Evolutionary conservation across 23 red algal species (phyloP).

Genomic region (Gracilaria gracilis): DNA sequence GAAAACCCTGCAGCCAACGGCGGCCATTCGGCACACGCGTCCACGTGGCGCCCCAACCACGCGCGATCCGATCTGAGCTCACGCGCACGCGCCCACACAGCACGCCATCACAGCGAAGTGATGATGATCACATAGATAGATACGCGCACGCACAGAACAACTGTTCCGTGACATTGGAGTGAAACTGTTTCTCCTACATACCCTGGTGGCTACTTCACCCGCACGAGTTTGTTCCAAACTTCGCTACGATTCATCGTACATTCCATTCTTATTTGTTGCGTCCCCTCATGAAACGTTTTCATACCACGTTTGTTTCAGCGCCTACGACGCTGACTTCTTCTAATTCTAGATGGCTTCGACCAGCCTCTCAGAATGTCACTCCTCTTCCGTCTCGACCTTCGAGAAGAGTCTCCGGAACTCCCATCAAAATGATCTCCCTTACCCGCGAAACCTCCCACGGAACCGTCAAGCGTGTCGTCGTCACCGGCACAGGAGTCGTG

Average conservation of each 20-base stretch:
- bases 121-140: background rate
- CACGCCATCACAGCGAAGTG: background rate
- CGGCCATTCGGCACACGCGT: background rate
- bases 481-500: conserved; percentile 94
- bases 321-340: background rate
- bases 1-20: background rate
- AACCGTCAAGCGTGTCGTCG: conserved; percentile 87
- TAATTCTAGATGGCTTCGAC: conserved; percentile 1
- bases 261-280: background rate
- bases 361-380: background rate
- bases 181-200: background rate
- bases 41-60: background rate
- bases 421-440: conserved; percentile 33
- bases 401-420: background rate
- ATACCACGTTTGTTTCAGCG: conserved; percentile 14
- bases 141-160: background rate
- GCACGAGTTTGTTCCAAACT: background rate
- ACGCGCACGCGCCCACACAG: background rate
- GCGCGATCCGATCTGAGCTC: conserved; percentile 19
- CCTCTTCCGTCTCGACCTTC: background rate
- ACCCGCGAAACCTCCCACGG: conserved; percentile 59
- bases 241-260: background rate
- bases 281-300: conserved; percentile 21
- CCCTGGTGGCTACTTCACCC: no score
- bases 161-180: background rate